Base-by-base conservation (phyloP, 2,329 filamentous ascomycete species). In the Aspergillus fumigatiaffinis region DNA sequence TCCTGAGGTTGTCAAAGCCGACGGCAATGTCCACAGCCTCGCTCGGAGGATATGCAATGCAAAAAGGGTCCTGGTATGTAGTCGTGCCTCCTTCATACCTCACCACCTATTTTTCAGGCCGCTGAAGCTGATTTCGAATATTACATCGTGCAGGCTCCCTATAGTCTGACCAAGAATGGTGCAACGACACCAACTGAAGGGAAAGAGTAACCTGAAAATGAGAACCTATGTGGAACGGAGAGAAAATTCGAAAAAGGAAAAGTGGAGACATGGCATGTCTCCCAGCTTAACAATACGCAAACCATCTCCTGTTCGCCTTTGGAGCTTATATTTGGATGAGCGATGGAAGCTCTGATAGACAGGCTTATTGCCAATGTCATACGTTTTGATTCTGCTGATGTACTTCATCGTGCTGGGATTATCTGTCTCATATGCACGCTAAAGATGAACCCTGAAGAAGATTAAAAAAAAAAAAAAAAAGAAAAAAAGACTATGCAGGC, bases 11-110 rank as follows among this genome's bases (percentile, higher is more conserved):
- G 94, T 99, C 32, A 86, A 90, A 53, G 92, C 92, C 0, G 94
- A 99, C 76, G 91, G 94, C 5, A 95, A 88, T 65, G 90, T 97
- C 58, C 86, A 84, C 69, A 96, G 96, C 71, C 79, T 99, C 61
- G 92, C 92, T 5, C 97, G 93, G 92, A 84, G 94, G 68, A 90
- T 99, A 62, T 94, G 89, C 73, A 96, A 96, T 72, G 94, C 94
- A 38, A 97, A 97, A 80, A 91, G 92, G 76, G 94, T 96, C 63
- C 75, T 97, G 77, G 91, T 95, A 79, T 79, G 89, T 82, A 41
- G 50, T 25, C 35, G 14, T 56, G 29, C 47, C 63, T 66, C 54
- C 48, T 17, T 3, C n/a, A 14, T 38, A 23, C 25, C 32, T n/a
- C 32, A 38, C 3, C 32, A 17, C 32, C 32, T 38, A 17, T 7